Conservation (phyloP, 1,139 yeast species). For the Hansenula sp. region DNA sequence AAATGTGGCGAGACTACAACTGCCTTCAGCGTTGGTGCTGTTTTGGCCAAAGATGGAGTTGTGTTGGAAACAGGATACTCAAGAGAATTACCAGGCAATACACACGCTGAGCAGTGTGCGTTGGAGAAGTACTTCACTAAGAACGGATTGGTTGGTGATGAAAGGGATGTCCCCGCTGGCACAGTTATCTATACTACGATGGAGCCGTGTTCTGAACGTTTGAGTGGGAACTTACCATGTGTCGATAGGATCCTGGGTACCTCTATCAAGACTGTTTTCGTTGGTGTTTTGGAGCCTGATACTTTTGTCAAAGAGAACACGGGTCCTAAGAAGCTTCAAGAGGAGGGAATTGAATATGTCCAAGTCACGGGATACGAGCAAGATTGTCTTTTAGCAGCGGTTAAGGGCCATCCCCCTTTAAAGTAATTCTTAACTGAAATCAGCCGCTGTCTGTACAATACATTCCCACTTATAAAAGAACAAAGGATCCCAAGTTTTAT, state of each 20-base stretch:
- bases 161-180: constrained; percentile 59
- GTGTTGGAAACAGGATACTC: constrained; percentile 81
- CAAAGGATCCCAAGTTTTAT: too few relatives aligned
- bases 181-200: constrained; percentile 89
- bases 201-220: constrained; percentile 93
- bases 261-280: constrained; percentile 70
- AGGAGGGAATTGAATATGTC: constrained; percentile 63
- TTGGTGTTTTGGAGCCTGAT: constrained; percentile 89
- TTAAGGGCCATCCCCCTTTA: constrained; percentile 62
- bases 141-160: constrained; percentile 25
- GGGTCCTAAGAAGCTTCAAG: constrained; percentile 51
- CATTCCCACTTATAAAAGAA: too few relatives aligned
- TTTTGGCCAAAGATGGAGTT: constrained; percentile 63
- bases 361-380: constrained; percentile 83
- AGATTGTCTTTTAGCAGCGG: constrained; percentile 69
- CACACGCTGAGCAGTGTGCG: constrained; percentile 98
- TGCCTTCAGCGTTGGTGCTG: constrained; percentile 94
- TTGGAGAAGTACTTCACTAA: constrained; percentile 61
- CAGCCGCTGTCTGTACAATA: too few relatives aligned
- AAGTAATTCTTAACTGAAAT: too few relatives aligned
- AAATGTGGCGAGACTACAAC: constrained; percentile 82
- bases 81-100: constrained; percentile 89
- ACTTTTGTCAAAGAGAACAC: constrained; percentile 79
- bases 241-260: constrained; percentile 65
- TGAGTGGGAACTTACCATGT: constrained; percentile 91